phyloP scores from a whole-genome alignment of 2,329 filamentous ascomycete species.

The Aspergillus eucalypticola region DNA sequence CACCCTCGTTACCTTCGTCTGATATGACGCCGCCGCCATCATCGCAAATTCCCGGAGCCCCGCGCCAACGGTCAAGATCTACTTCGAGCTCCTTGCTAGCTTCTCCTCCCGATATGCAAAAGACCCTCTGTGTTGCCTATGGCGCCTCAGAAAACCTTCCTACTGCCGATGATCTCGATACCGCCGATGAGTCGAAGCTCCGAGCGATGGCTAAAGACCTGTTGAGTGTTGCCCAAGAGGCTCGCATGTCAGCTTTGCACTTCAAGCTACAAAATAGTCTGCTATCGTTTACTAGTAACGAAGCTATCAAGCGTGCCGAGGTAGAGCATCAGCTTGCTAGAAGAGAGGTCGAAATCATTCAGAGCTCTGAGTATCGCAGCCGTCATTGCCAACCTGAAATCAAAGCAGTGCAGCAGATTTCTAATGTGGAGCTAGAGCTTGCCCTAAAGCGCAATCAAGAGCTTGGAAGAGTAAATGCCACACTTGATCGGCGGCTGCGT shows the following conservation, averaged over 20 bases:
- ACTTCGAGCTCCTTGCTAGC: conserved; percentile 37
- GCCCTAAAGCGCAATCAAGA: conserved; percentile 63
- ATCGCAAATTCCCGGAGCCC: conserved; percentile 54
- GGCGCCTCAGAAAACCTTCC: conserved; percentile 48
- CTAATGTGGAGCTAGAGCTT: conserved; percentile 59
- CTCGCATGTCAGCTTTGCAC: conserved; percentile 82
- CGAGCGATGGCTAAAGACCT: conserved; percentile 57
- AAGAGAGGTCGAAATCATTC: conserved; percentile 80
- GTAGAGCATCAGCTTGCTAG: conserved; percentile 93
- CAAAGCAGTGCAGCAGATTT: conserved; percentile 42
- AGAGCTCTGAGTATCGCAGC: conserved; percentile 69
- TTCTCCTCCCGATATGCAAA: conserved; percentile 53
- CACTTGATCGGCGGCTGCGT: conserved; percentile 64
- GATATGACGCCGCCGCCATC: conserved; percentile 65
- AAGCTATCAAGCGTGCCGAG: conserved; percentile 80
- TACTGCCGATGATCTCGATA: conserved; percentile 53
- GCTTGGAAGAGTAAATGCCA: conserved; percentile 65
- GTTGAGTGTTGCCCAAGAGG: conserved; percentile 58
- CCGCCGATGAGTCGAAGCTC: conserved; percentile 54
- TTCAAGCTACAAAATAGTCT: conserved; percentile 88
- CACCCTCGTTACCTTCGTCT: conserved; percentile 49
- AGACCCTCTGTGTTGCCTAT: conserved; percentile 44
- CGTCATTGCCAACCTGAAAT: conserved; percentile 60
- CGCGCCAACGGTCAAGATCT: conserved; percentile 45
- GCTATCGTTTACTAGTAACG: conserved; percentile 77